Evolutionary conservation across 768 basidiomycete genomes (phyloP).

Genomic region (Trametes coccinea): DNA sequence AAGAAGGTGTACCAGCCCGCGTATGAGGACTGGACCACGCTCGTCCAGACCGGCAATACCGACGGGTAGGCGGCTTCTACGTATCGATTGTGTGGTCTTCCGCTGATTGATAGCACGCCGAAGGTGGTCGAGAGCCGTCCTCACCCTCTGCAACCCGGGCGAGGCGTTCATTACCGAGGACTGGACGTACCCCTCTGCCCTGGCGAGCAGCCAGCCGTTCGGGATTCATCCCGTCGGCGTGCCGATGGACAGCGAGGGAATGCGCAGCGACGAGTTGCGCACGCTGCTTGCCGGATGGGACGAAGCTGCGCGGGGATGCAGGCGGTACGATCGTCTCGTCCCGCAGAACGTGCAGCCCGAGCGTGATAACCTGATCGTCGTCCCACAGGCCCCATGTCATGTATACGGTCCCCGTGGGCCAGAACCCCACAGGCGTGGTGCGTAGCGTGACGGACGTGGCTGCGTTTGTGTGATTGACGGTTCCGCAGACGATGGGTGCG

Average conservation of each 20-base stretch:
- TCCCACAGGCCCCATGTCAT: constrained; percentile 62
- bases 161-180: constrained; percentile 61
- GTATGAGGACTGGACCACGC: constrained; percentile 57
- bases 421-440: constrained; percentile 80
- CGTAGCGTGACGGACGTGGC: constrained; percentile 27
- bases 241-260: constrained; percentile 70
- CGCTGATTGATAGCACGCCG: constrained; percentile 5
- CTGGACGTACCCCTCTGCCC: constrained; percentile 74
- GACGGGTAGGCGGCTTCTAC: constrained; percentile 44
- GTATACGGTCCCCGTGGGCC: constrained; percentile 79
- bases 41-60: constrained; percentile 69
- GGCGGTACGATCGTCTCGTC: constrained; percentile 42
- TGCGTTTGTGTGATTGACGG: neutral
- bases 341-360: neutral
- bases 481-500: constrained; percentile 54
- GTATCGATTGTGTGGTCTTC: neutral
- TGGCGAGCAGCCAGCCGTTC: constrained; percentile 37
- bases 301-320: constrained; percentile 51
- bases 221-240: constrained; percentile 54
- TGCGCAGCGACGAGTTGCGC: constrained; percentile 62
- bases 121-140: constrained; percentile 56
- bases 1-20: constrained; percentile 54
- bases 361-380: neutral
- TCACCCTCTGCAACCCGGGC: constrained; percentile 66
- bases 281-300: constrained; percentile 68